These are phyloP conservation scores for Rubroboletus satanas DNA, from an alignment of 768 basidiomycete species.

Conservation along the genomic window DNA sequence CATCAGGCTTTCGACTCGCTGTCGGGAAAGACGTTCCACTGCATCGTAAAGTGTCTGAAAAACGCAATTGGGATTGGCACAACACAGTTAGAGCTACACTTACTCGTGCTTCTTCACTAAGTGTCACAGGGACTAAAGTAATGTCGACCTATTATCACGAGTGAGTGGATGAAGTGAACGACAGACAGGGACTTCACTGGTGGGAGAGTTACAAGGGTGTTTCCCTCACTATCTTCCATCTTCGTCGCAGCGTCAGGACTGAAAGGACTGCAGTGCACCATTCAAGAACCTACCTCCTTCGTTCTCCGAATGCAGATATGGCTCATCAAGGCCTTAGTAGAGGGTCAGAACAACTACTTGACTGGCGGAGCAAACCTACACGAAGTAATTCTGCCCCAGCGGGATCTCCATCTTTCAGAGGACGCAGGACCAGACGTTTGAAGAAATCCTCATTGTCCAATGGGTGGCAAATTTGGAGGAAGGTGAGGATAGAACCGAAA, in stretches of 20 bases:
- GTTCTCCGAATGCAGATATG: slow-evolving; percentile 78
- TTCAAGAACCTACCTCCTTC: slow-evolving; percentile 55
- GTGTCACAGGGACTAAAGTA: slow-evolving; percentile 65
- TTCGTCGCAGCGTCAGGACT: slow-evolving; percentile 31
- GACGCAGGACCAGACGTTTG: slow-evolving; percentile 73
- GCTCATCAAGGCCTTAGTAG: slow-evolving; percentile 68
- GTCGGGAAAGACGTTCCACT: slow-evolving; percentile 58
- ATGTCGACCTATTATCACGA: slow-evolving; percentile 58
- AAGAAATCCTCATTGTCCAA: slow-evolving; percentile 81
- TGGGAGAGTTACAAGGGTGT: slow-evolving; percentile 70
- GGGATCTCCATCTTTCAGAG: slow-evolving; percentile 65
- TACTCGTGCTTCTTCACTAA: slow-evolving; percentile 64
- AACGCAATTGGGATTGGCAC: background rate
- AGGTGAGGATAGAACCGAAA: slow-evolving; percentile 80
- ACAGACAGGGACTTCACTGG: slow-evolving; percentile 38
- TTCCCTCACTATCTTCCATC: slow-evolving; percentile 83
- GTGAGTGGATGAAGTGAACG: slow-evolving; percentile 1
- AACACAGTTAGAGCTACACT: slow-evolving; percentile 11
- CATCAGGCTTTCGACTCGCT: slow-evolving; percentile 58
- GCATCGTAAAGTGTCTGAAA: slow-evolving; percentile 62
- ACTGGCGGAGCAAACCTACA: slow-evolving; percentile 36
- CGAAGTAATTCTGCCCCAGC: slow-evolving; percentile 67
- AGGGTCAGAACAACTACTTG: slow-evolving; percentile 3
- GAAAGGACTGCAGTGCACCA: background rate
- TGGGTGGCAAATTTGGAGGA: slow-evolving; percentile 81